Evolutionary conservation across 1,139 yeast species (phyloP), one percentile per base, ranked within the genome.

Genomic region (Diutina mesorugosa): DNA sequence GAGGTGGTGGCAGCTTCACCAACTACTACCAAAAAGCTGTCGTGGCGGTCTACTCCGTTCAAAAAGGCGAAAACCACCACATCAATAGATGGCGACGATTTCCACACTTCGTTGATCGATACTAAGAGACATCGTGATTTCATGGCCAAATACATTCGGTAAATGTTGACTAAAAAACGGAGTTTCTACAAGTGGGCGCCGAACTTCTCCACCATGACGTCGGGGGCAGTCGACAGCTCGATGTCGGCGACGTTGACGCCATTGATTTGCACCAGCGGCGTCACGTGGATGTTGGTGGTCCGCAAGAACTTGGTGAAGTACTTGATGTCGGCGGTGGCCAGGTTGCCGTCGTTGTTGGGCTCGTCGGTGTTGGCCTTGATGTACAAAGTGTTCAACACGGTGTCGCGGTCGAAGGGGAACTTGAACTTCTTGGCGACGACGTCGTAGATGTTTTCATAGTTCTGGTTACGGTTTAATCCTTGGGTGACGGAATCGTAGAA

Each of bases 231-330:
- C 28, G 45, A 32, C 53, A 38, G 32, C 10, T 50, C 53, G 16
- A 50, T 50, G 28, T 32, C 53, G 16, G 41, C 45, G 8, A 50
- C 14, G 16, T 9, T 9, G 6, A 50, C 53, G 7, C 96, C 96
- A 65, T 89, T 80, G 55, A 90, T 71, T 41, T 80, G 71, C 16
- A 88, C 85, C 1, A 95, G 84, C n/a, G 97, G 97, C 1, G 95
- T 87, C 32, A 87, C 84, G 66, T 90, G 96, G 51, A 87, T 81
- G 46, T 95, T 90, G 51, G 84, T 82, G 59, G 88, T 89, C 66
- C 97, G 80, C 56, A 84, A 83, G 65, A 81, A 81, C 65, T 83
- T 78, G 41, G 90, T 79, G 66, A 87, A 88, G 64, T 85, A 85
- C 70, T 88, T 90, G 60, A 87, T 66, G 64, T 88, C 95, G 38